Percentiles rank a stretch among this genome's conserved stretches.
phyloP scores from a whole-genome alignment of 257 asterid genomes.

The Solanum pimpinellifolium region DNA sequence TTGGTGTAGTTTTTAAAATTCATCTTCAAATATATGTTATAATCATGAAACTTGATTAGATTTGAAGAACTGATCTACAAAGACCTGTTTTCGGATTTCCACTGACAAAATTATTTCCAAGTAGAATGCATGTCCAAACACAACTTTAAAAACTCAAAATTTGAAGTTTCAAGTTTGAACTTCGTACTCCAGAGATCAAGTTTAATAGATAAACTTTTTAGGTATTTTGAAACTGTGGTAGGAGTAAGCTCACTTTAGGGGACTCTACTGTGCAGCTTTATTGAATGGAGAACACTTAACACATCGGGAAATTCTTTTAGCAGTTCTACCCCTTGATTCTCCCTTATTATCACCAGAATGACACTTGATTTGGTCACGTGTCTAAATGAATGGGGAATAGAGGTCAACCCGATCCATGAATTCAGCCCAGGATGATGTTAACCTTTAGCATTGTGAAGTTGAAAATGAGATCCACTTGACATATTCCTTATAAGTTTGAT shows the following conservation, averaged over 20 bases:
- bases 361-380: not conserved
- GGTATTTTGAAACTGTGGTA: not conserved
- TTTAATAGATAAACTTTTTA: not conserved
- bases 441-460: not conserved
- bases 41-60: not conserved
- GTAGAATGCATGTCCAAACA: not conserved
- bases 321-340: not conserved
- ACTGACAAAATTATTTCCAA: not conserved
- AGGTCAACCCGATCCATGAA: not conserved
- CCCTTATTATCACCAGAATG: not conserved
- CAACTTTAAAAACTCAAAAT: not conserved
- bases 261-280: not conserved
- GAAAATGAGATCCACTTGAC: not conserved
- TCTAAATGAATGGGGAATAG: not conserved
- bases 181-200: not conserved
- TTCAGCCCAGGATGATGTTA: not conserved
- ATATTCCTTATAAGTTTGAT: not conserved
- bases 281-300: not conserved
- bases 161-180: not conserved
- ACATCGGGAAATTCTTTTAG: not conserved
- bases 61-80: not conserved
- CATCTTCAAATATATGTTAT: not conserved
- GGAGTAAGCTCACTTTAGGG: not conserved
- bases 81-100: not conserved
- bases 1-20: not conserved